Evolutionary conservation across 1,139 yeast species (phyloP), one percentile per base, ranked within the genome.

Genomic region (Taphrina pruni): DNA sequence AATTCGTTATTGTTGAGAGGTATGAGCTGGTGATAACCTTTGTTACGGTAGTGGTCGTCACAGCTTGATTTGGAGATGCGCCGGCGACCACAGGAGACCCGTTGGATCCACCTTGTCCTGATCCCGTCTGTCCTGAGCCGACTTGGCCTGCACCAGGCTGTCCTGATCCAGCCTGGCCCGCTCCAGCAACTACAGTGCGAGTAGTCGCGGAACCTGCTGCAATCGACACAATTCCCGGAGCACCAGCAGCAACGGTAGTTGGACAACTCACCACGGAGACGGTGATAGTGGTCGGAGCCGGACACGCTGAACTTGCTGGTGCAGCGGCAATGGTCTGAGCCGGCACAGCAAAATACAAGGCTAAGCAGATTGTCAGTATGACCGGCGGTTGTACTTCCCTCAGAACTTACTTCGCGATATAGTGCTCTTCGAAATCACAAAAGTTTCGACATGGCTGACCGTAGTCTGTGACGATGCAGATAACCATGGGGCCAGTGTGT

Each of bases 401-500:
- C 2, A 12, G 4, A 2, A 12, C 57, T 54, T 26, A 56, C 60
- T 56, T 39, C 41, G 38, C 4, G 11, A 45, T 11, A 17, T 11
- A 0, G 62, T 58, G 39, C 41, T 32, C 1, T 32, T 14, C 2
- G 51, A 14, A 4, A 43, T 21, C 14, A 45, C 54, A 35, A 58
- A 45, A 14, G 52, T 45, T 21, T 58, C 62, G 54, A 46, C 21
- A 14, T 58, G 52, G 21, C 21, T 32, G 38, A 58, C 32, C 1
- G 41, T 58, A 8, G 62, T 58, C 35, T 58, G 54, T 43, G 62
- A 32, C 1, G 45, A 14, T 7, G 32, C 12, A 1, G 52, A 6
- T 7, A 58, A 41, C 62, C 62, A 58, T 14, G 62, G 62, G 8
- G 62, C 62, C 17, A 48, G 54, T 7, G 62, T 58, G 43, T 58